These are phyloP conservation scores for Sextonia rubra DNA, from an alignment of 164 flowering plant species.

Conservation along the genomic window DNA sequence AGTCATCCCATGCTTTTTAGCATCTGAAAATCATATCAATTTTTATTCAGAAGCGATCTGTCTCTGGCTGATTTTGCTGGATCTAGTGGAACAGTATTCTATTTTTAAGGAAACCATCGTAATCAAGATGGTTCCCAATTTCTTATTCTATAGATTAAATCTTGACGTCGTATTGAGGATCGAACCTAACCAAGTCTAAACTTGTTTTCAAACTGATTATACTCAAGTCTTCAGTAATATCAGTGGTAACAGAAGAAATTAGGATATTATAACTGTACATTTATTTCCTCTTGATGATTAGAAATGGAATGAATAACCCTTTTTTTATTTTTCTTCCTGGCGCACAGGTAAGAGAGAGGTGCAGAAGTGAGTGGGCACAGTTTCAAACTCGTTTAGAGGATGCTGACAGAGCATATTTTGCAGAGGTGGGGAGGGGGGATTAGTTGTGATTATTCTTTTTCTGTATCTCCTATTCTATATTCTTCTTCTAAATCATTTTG, in stretches of 20 bases:
- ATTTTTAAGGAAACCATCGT: not conserved
- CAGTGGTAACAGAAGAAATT: too few species aligned
- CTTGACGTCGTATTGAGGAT: too few species aligned
- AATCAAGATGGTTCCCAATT: too few species aligned
- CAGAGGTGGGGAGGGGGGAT: conserved; percentile 27
- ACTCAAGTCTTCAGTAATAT: too few species aligned
- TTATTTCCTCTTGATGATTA: not conserved
- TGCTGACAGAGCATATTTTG: conserved; percentile 62
- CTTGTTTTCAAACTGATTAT: too few species aligned
- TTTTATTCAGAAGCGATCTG: not conserved
- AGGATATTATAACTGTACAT: not conserved
- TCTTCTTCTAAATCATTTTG: not conserved
- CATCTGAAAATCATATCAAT: too few species aligned
- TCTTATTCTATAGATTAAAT: too few species aligned
- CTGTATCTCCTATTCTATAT: not conserved
- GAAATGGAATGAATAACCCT: not conserved
- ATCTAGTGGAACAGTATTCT: not conserved
- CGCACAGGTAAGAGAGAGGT: conserved; percentile 73
- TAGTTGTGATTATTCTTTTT: not conserved
- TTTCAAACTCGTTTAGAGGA: conserved; percentile 60
- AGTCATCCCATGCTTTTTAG: too few species aligned
- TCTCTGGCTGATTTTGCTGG: not conserved
- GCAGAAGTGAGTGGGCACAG: conserved; percentile 73
- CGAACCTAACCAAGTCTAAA: too few species aligned
- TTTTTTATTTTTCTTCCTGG: not conserved